These are phyloP conservation scores for Lachnellula subtilissima DNA, from an alignment of 2,329 filamentous ascomycete species.

Conservation along the genomic window DNA sequence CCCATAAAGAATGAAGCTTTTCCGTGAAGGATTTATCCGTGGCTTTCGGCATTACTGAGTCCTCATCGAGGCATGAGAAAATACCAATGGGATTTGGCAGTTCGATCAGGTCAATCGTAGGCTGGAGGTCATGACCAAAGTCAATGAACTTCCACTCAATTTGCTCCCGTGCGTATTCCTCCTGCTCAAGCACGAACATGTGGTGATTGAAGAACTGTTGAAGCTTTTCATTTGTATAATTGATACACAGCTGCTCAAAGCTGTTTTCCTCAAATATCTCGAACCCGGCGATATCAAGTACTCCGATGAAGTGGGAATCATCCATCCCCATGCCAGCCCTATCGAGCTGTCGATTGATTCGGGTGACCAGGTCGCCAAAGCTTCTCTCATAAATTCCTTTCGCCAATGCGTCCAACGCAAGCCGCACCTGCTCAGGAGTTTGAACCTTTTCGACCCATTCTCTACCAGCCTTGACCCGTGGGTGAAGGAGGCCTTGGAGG, in stretches of 20 bases:
- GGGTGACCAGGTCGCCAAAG: slow-evolving; percentile 85
- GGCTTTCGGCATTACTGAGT: slow-evolving; percentile 98
- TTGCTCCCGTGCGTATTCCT: slow-evolving; percentile 94
- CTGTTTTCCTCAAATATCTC: slow-evolving; percentile 98
- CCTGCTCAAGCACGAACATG: slow-evolving; percentile 98
- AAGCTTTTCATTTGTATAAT: slow-evolving; percentile 98
- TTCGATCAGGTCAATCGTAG: slow-evolving; percentile 96
- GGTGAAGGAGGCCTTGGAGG: slow-evolving; percentile 81
- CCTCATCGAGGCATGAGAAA: slow-evolving; percentile 96
- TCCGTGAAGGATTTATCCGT: slow-evolving; percentile 97
- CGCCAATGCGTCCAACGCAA: slow-evolving; percentile 82
- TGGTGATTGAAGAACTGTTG: slow-evolving; percentile 99
- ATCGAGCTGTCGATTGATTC: slow-evolving; percentile 89
- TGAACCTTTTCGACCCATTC: slow-evolving; percentile 99
- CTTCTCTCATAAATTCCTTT: slow-evolving; percentile 98
- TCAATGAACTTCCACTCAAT: slow-evolving; percentile 99
- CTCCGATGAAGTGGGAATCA: slow-evolving; percentile 92
- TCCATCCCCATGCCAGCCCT: slow-evolving; percentile 77
- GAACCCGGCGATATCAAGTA: slow-evolving; percentile 97
- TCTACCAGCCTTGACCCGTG: slow-evolving; percentile 87
- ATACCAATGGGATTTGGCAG: slow-evolving; percentile 95
- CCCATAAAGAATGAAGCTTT: slow-evolving; percentile 95
- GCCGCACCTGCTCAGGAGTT: slow-evolving; percentile 90
- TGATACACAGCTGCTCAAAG: slow-evolving; percentile 98
- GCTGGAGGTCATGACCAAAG: slow-evolving; percentile 93